These are phyloP conservation scores for Cladosporium sp. DNA, from an alignment of 2,329 filamentous ascomycete species.

Conservation along the genomic window DNA sequence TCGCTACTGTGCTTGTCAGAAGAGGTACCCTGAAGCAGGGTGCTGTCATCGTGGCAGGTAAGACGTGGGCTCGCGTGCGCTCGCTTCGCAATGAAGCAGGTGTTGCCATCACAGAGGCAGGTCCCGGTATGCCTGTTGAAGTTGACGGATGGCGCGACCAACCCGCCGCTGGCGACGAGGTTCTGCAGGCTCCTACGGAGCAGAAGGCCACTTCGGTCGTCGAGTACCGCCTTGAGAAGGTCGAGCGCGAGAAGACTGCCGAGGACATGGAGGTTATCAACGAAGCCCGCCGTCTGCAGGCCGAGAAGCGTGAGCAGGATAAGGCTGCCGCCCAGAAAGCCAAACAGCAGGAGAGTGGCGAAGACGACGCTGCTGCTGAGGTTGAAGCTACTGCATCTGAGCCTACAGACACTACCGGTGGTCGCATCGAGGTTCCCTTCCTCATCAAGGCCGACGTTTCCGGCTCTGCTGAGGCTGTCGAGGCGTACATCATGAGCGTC, in stretches of 20 bases:
- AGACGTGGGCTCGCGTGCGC: conserved; percentile 84
- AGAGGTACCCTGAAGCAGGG: conserved; percentile 81
- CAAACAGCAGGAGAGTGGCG: conserved; percentile 24
- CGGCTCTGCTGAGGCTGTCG: conserved; percentile 89
- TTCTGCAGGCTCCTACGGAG: conserved; percentile 80
- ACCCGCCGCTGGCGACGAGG: conserved; percentile 81
- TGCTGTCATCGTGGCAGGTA: conserved; percentile 83
- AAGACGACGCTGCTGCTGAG: conserved; percentile 25
- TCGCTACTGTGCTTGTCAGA: conserved; percentile 85
- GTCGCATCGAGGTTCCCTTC: conserved; percentile 69
- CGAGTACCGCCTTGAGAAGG: conserved; percentile 71
- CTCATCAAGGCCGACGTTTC: conserved; percentile 91
- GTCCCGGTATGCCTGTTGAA: conserved; percentile 87
- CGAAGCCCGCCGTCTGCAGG: conserved; percentile 58
- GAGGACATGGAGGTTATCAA: conserved; percentile 78
- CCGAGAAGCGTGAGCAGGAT: conserved; percentile 64
- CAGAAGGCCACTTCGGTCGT: conserved; percentile 76
- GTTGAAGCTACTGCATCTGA: conserved; percentile 25
- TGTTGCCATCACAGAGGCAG: conserved; percentile 67
- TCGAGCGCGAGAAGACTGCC: conserved; percentile 66
- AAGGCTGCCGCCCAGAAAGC: conserved; percentile 48
- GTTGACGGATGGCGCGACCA: conserved; percentile 92
- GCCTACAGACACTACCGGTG: conserved; percentile 41
- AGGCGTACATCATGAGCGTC: conserved; percentile 72
- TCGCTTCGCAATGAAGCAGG: conserved; percentile 84